These are phyloP conservation scores for Fusarium protoensiforme DNA, from an alignment of 2,329 filamentous ascomycete genomes.

Conservation along the genomic window DNA sequence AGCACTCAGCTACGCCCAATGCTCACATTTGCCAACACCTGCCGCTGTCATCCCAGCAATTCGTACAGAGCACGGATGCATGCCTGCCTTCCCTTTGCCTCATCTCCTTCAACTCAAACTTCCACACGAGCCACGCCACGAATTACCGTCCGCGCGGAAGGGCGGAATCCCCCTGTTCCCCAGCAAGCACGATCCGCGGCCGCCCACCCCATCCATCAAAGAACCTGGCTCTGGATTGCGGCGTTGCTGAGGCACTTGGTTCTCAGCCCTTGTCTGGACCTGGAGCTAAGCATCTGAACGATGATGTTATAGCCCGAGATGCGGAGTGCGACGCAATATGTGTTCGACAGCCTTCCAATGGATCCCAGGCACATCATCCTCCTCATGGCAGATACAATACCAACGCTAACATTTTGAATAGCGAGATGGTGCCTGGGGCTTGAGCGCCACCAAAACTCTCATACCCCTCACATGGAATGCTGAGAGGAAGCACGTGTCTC, in stretches of 20 bases:
- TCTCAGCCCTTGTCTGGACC: constrained; percentile 1
- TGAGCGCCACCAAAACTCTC: background rate
- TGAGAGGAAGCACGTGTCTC: constrained; percentile 17
- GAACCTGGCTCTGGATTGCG: constrained; percentile 10
- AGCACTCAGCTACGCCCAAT: background rate
- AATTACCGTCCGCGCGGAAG: constrained; percentile 19
- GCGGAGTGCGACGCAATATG: background rate
- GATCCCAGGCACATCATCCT: background rate
- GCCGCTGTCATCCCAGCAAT: background rate
- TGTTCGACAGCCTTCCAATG: background rate
- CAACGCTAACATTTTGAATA: background rate
- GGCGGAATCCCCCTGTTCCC: constrained; percentile 25
- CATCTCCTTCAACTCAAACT: constrained; percentile 14
- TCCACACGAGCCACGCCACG: constrained; percentile 25
- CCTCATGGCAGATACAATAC: background rate
- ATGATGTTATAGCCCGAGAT: background rate
- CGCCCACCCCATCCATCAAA: constrained; percentile 7
- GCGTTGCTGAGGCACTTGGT: constrained; percentile 16
- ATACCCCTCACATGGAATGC: constrained; percentile 5
- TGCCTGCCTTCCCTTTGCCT: background rate
- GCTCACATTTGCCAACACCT: background rate
- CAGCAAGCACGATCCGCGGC: constrained; percentile 9
- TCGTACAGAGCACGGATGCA: background rate
- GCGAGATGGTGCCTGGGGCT: background rate
- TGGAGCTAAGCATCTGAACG: background rate